Evolutionary conservation across 2,329 filamentous ascomycete species (phyloP), one percentile per base, ranked within the genome.

Genomic region (Rhynchosporium secalis): DNA sequence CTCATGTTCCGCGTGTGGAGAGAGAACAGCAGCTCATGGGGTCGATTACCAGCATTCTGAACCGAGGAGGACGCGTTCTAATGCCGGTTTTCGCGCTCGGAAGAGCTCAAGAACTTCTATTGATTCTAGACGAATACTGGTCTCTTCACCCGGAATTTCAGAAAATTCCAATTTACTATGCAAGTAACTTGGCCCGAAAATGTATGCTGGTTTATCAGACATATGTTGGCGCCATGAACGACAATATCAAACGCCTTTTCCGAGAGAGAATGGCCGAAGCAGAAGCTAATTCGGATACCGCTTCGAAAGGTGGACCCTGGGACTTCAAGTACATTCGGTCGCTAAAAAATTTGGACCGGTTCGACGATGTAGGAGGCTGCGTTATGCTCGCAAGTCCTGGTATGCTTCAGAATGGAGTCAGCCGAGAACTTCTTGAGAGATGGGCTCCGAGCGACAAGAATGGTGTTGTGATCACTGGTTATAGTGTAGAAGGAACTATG

Each of bases 201-300:
- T 99, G 95, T 78, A 99, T 99, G 95, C 86, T 97, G 36, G 92
- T 98, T 3, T 99, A 99, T 74, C 95, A 98, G 75, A 99, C 95
- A 1, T 99, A 98, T 72, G 92, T 98, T 55, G 92, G 93, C 55
- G 92, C 93, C 60, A 99, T 99, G 95, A 99, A 99, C 75, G 94
- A 98, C 73, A 98, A 97, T 72, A 98, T 99, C 80, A 97, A 96
- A 76, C 86, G 91, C 10, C 84, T 96, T n/a, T 97, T 97, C 77
- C 84, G 90, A 58, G 92, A 96, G 76, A 87, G 92, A 54, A 96
- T 96, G 86, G 92, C 91, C 3, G 92, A 96, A 74, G 91, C 92
- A 9, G 91, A 96, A 74, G 88, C 89, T 0, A 87, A 86, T 40
- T 90, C 91, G 8, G 90, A 92, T 68, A 83, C 83, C 2, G 83